Base-by-base conservation (phyloP, 345 rosid genomes). In the Ricinus communis region DNA sequence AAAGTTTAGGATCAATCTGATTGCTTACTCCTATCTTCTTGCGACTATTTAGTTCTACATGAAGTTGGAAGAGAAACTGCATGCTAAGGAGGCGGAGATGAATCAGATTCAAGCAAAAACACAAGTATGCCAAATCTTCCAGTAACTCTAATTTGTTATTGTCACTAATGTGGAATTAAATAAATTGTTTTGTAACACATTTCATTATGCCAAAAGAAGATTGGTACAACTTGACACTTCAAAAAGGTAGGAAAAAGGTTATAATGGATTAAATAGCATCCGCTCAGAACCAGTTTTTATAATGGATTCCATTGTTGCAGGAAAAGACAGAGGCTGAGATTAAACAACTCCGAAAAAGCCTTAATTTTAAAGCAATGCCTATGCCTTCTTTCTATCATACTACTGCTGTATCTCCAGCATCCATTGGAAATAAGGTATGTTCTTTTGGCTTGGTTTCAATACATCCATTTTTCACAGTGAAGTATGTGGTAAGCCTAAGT, bases 351-450 rank as follows among this genome's bases (percentile, higher is more conserved):
- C 81, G 97, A 56, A 87, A 84, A 74, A 86, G 90, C 81, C 93
- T 93, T 38, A 89, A 93, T 71, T 93, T 93, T 69, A 91, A 88
- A 77, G 96, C 98, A 63, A 85, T 79, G 24, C 97, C 97, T 21
- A 88, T 91, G 96, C 97, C 98, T 77, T 86, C 91, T 63, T 93
- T 93, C 81, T 91, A 93, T 74, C 86, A 83, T 40, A 71, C 8
- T 40, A 71, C 10, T 28, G 52, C 73, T 7, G 56, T 61, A 31
- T 38, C 75, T 46, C 78, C 72, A 14, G 76, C 19, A 22, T 83
- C 84, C 47, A 77, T 58, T 50, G 84, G 77, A 72, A 79, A 71
- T 82, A 88, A 85, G 97, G 97, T 93, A 85, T 19, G 15, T 21
- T 33, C 46, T 53, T 30, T 31, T 3, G 5, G n/a, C n/a, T 53